Evolutionary conservation across 352 stramenopile genomes (phyloP).

Genomic region (Phytopythium aichiense): DNA sequence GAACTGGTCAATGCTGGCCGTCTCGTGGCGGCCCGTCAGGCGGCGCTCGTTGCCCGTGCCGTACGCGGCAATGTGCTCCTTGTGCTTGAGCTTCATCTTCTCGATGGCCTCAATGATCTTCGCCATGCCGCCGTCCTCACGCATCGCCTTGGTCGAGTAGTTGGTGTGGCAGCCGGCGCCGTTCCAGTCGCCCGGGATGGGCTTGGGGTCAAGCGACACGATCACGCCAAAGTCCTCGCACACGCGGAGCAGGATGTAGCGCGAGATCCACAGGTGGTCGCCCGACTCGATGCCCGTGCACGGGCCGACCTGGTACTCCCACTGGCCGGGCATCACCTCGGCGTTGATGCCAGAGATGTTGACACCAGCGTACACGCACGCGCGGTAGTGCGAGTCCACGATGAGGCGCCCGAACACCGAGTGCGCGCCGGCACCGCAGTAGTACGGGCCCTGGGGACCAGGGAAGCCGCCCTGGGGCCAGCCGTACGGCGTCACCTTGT

Average conservation of each 20-base stretch:
- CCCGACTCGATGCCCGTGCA: slow-evolving; percentile 95
- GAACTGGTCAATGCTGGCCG: slow-evolving; percentile 94
- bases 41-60: slow-evolving; percentile 96
- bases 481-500: slow-evolving; percentile 86
- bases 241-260: slow-evolving; percentile 96
- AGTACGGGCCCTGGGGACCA: slow-evolving; percentile 90
- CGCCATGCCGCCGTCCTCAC: slow-evolving; percentile 91
- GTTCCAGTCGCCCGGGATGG: slow-evolving; percentile 98
- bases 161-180: slow-evolving; percentile 96
- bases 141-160: slow-evolving; percentile 96
- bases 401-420: slow-evolving; percentile 95
- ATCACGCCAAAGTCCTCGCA: slow-evolving; percentile 98
- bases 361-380: slow-evolving; percentile 94
- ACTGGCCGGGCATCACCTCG: slow-evolving; percentile 97
- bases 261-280: slow-evolving; percentile 96
- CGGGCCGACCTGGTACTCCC: slow-evolving; percentile 97
- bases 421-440: slow-evolving; percentile 93
- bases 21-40: slow-evolving; percentile 96
- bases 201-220: slow-evolving; percentile 97
- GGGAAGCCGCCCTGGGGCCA: slow-evolving; percentile 90
- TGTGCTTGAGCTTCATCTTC: slow-evolving; percentile 96
- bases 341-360: slow-evolving; percentile 96
- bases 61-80: slow-evolving; percentile 96
- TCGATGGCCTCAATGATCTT: slow-evolving; percentile 97
- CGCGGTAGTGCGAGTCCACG: slow-evolving; percentile 94